phyloP scores from a whole-genome alignment of 208 protist species.

The Crithidia sp. region DNA sequence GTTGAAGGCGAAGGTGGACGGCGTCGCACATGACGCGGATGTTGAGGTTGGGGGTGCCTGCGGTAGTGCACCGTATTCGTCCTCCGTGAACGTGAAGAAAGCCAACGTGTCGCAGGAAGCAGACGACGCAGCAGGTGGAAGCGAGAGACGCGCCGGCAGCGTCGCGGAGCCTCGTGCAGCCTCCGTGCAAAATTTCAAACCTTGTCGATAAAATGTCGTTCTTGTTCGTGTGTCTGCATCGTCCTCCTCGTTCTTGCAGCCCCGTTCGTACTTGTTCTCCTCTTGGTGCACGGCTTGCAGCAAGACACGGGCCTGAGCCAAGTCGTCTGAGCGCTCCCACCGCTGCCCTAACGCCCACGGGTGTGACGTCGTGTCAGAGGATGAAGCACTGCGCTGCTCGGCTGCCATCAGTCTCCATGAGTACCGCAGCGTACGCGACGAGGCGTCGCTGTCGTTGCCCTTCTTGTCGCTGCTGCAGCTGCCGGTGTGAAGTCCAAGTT shows the following conservation, averaged over 20 bases:
- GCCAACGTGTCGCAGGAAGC: conserved; percentile 2
- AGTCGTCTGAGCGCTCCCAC: conserved; percentile 30
- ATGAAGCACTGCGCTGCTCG: neutral
- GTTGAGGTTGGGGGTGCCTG: neutral
- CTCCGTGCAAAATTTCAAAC: conserved; percentile 5
- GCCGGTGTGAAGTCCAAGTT: neutral
- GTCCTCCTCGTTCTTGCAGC: neutral
- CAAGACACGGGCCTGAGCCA: conserved; percentile 20
- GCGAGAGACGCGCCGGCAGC: neutral
- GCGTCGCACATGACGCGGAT: too few species aligned
- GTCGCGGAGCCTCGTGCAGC: neutral
- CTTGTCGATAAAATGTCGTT: neutral
- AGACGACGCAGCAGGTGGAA: neutral
- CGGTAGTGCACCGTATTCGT: conserved; percentile 48
- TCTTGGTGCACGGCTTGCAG: conserved; percentile 1
- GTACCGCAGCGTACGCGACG: conserved; percentile 5
- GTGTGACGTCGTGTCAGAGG: neutral
- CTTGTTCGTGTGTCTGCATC: neutral
- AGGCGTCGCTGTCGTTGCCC: neutral
- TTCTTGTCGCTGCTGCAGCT: too few species aligned
- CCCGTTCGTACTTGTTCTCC: neutral
- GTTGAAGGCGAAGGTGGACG: conserved; percentile 26
- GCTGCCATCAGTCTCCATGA: conserved; percentile 29
- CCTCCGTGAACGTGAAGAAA: conserved; percentile 57
- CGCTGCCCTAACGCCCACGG: conserved; percentile 20